Evolutionary conservation across 306 rosid genomes (phyloP), one percentile per base, ranked within the genome.

Genomic region (Trifolium repens): DNA sequence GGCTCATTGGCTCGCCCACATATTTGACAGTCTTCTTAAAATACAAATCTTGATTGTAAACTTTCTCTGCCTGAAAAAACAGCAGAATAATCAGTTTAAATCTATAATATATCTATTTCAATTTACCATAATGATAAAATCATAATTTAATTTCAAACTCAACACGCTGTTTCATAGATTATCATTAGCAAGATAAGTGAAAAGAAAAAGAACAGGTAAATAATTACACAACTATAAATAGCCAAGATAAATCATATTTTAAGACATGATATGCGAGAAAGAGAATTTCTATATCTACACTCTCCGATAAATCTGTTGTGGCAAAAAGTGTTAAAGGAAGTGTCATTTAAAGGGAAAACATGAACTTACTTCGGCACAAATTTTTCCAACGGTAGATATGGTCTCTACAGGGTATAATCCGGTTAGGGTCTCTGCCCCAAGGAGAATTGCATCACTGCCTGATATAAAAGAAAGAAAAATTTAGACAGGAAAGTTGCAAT

Each of bases 371-470:
- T 94, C 98, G 5, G 93, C 83, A 82, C 98, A 94, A 55, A 91
- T 94, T 87, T 80, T 91, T 71, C 98, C 97, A 55, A 94, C 96
- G 27, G 74, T 85, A 14, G 98, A 88, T 79, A 94, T 94, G 17
- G 98, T 90, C 81, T 94, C 98, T 4, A 94, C 87, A 50, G 98
- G 98, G 80, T 94, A 94, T 70, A 86, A 73, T 76, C 98, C 98
- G 64, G 94, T 91, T 37, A 94, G 80, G 73, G 98, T 91, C 87
- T 94, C 98, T 7, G 98, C 98, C 47, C 98, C 98, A 27, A 94
- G 86, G 84, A 94, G 96, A 87, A 94, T 91, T 5, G 98, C 98
- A 79, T 94, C 98, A 78, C 89, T 89, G 50, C 98, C 98, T 93
- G 91, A 73, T 75, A 46, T 67, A 76, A 53, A 22, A 72, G 67